Conservation (phyloP, 2,329 filamentous ascomycete genomes). For the Colletotrichum sp. region DNA sequence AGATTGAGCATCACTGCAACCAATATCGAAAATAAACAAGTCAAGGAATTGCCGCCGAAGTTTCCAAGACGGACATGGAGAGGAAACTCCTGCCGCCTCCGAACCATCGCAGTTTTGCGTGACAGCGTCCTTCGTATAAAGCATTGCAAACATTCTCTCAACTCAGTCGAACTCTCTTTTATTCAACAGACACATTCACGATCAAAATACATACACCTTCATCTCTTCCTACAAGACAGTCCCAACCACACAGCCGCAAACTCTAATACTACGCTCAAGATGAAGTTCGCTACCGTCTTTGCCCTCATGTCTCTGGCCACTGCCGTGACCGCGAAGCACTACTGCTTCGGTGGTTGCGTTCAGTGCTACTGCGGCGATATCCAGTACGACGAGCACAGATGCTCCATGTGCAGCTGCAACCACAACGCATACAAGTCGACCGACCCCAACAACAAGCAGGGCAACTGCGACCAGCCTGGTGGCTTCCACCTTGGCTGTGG, state of each 20-base stretch:
- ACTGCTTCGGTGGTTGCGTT: background rate
- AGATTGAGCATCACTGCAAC: background rate
- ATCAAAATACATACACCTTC: background rate
- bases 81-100: background rate
- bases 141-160: background rate
- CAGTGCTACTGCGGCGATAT: background rate
- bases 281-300: background rate
- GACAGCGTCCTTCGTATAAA: background rate
- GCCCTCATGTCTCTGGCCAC: background rate
- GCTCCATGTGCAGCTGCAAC: background rate
- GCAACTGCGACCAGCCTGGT: background rate
- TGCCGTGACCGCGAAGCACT: background rate
- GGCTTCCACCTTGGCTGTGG: background rate
- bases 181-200: background rate
- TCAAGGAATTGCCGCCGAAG: background rate
- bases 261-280: accelerated
- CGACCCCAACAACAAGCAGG: background rate
- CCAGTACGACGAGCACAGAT: background rate
- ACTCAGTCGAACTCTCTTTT: background rate
- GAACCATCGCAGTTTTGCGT: background rate
- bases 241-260: background rate
- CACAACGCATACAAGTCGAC: background rate
- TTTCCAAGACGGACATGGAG: background rate
- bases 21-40: background rate
- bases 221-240: background rate